Percentiles rank a stretch among this genome's conserved stretches.
phyloP scores from a whole-genome alignment of 176 grass and related monocot species.

The Stipa capillata region DNA sequence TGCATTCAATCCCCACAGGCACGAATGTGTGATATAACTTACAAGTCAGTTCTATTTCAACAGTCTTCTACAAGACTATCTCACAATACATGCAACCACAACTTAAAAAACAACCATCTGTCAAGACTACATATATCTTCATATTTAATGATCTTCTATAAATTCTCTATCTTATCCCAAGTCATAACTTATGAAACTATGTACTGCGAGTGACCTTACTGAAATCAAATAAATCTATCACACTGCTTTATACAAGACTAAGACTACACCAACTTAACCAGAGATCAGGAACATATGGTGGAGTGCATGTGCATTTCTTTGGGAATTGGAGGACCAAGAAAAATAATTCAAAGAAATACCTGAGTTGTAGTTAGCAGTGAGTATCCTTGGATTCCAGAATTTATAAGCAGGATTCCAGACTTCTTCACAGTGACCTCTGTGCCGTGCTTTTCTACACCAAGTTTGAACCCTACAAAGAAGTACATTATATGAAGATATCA shows the following conservation, averaged over 20 bases:
- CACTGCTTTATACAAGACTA: not conserved
- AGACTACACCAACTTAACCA: not conserved
- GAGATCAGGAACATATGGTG: not conserved
- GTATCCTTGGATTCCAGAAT: constrained; percentile 76
- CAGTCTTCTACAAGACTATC: not conserved
- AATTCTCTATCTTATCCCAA: not conserved
- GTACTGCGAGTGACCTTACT: not conserved
- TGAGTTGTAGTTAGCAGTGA: constrained; percentile 86
- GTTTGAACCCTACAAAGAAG: constrained; percentile 69
- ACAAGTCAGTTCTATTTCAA: not conserved
- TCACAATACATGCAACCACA: not conserved
- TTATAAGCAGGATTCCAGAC: constrained; percentile 51
- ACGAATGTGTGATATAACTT: not conserved
- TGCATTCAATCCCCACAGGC: not conserved
- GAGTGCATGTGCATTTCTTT: not conserved
- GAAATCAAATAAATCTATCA: not conserved
- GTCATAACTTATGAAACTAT: not conserved
- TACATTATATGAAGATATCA: not conserved
- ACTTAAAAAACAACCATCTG: not conserved
- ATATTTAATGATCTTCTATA: not conserved
- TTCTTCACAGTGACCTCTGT: constrained; percentile 82
- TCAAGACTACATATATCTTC: not conserved
- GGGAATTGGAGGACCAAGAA: not conserved
- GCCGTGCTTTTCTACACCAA: constrained; percentile 62
- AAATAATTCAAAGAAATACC: constrained; percentile 30